These are phyloP conservation scores for Opeltia flavorubescens DNA, from an alignment of 495 filamentous ascomycete species.

Conservation along the genomic window DNA sequence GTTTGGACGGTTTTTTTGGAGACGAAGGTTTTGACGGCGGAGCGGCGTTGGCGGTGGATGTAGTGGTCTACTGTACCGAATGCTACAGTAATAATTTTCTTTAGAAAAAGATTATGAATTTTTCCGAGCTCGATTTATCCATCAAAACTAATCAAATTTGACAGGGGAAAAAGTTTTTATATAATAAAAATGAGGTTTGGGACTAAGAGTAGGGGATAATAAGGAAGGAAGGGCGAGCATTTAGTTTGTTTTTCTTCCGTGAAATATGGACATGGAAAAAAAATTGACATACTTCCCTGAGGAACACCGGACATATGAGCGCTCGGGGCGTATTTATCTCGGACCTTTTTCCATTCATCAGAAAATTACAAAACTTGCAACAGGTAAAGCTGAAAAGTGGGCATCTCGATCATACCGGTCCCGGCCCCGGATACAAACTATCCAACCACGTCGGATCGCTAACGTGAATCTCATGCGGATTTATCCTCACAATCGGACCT, in stretches of 20 bases:
- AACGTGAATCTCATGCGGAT: conserved; percentile 4
- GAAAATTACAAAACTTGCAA: not conserved
- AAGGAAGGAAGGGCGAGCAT: too few species aligned
- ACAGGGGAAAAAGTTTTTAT: not conserved
- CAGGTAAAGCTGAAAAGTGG: too few species aligned
- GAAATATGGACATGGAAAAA: too few species aligned
- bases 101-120: too few species aligned
- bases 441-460: not conserved
- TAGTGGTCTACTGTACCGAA: conserved; percentile 17
- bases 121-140: too few species aligned
- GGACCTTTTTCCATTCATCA: not conserved
- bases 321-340: conserved; percentile 19
- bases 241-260: too few species aligned
- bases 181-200: too few species aligned
- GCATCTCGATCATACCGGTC: not conserved
- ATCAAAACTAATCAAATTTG: too few species aligned
- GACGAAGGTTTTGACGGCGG: conserved; percentile 25
- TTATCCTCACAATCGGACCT: conserved; percentile 5
- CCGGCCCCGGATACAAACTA: not conserved
- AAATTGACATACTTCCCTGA: not conserved
- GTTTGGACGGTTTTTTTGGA: conserved; percentile 9
- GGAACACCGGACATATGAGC: conserved; percentile 2
- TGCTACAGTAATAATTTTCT: conserved; percentile 3
- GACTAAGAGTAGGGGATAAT: too few species aligned
- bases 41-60: conserved; percentile 18